Base-by-base conservation (phyloP, 805 yeast species). In the Wickerhamomyces xylosicus region DNA sequence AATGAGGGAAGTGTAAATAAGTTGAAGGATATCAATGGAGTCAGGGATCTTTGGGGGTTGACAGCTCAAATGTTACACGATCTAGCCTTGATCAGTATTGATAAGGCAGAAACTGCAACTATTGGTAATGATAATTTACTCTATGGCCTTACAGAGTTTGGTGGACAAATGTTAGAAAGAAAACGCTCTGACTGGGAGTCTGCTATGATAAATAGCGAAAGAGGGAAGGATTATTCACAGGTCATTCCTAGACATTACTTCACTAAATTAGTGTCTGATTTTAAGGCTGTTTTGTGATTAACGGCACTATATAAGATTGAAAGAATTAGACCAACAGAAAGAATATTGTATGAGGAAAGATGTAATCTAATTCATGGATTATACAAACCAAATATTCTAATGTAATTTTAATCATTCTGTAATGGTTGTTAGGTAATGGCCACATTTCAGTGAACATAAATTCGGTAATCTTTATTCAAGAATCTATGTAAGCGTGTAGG, bases 11-110 rank as follows among this genome's bases (percentile, higher is more conserved):
- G 14, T 25, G 4, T 25, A 4, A 17, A 17, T 16, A 16, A 16
- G 19, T 15, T 31, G 18, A 31, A 31, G 15, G 19, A 31, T 16
- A 15, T 8, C 5, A 11, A 17, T 15, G 46, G 42, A 44, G 69
- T 77, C 31, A 74, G 82, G 50, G 83, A 81, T 50, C 78, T 84
- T 4, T 83, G 92, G 94, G 94, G 94, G 1, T 59, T 83, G 29
- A 83, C 92, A 0, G 90, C 89, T 3, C 81, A 80, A 52, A 82
- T 83, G 9, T 53, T 83, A n/a, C 83, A 74, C 49, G 90, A 83
- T 53, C 51, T 83, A 21, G 79, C 86, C 2, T 68, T 67, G 41
- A 64, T 81, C 9, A 62, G 72, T 3, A 45, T 73, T 48, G 63
- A 63, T 31, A 43, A 55, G 38, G 44, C 56, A 9, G 40, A 28